These are phyloP conservation scores for Marasmius tenuissimus DNA, from an alignment of 1,284 basidiomycete genomes.

Conservation along the genomic window DNA sequence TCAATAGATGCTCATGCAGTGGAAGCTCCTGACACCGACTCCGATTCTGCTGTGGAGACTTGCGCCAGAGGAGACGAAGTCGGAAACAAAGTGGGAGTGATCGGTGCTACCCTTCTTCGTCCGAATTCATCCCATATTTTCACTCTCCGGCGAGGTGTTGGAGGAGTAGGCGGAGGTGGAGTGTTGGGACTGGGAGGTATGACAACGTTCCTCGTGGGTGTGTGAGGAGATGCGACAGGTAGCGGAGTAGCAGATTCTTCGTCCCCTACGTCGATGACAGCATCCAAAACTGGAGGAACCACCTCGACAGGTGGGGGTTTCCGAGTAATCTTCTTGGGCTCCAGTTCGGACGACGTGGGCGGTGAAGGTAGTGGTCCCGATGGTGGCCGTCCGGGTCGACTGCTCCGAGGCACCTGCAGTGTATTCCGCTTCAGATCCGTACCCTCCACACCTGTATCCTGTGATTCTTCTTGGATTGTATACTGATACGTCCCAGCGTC, in stretches of 20 bases:
- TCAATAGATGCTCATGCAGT: too few relatives aligned
- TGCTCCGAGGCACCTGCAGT: too few relatives aligned
- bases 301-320: neutral
- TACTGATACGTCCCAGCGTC: neutral
- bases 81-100: neutral
- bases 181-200: neutral
- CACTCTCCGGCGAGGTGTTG: neutral
- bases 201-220: neutral
- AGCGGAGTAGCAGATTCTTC: neutral
- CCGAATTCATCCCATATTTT: constrained; percentile 2
- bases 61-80: neutral
- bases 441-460: too few relatives aligned
- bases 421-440: too few relatives aligned
- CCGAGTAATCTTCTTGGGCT: neutral
- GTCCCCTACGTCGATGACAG: neutral
- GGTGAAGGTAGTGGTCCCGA: too few relatives aligned
- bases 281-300: neutral
- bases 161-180: neutral
- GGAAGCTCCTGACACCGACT: too few relatives aligned
- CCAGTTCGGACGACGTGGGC: neutral
- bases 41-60: too few relatives aligned
- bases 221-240: neutral
- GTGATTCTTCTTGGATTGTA: neutral
- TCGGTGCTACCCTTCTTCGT: neutral
- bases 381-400: too few relatives aligned